Evolutionary conservation across 768 basidiomycete genomes (phyloP), one percentile per base, ranked within the genome.

Genomic region (Omphalotus guepiniiformis): DNA sequence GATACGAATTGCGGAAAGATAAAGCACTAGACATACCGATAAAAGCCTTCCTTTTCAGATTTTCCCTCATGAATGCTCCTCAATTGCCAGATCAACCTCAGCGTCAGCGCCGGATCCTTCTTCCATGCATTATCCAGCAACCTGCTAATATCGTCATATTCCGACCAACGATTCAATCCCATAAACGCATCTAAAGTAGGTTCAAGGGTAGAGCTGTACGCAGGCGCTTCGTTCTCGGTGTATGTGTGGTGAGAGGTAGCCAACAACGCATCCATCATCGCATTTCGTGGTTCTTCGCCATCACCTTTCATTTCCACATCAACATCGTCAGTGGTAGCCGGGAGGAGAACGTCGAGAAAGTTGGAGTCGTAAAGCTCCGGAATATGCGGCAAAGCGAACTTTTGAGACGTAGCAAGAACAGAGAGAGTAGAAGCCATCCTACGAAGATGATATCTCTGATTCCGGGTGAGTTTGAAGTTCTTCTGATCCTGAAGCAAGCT

Each of bases 21-120:
- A 37, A 29, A 39, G 25, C 21, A n/a, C 22, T 18, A 16, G 27
- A 53, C 69, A 35, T 51, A 76, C 75, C 62, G 67, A 59, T 85
- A 86, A 55, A 87, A 88, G 0, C 63, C 60, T 47, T 81, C 78
- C 51, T 73, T 80, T 38, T 79, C 77, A 5, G 71, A 65, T 55
- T 82, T 83, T 0, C 86, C 85, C 35, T 88, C 81, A 48, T 83
- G 82, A 25, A 89, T 86, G 29, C 81, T 85, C 25, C 85, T 63
- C 39, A 75, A 56, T 48, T 80, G 78, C 81, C 83, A 87, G 51
- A 89, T 83, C 47, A 87, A 66, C 27, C 73, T 71, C 29, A 87
- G 68, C 1, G 85, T 83, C n/a, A 80, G 53, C 6, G 58, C 52
- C 0, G 82, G 65, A 55, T 85, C 79, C 49, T 81, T 76, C 22